A percentile compares a stretch with the other conserved stretches of the same genome.
Evolutionary conservation across 1,284 basidiomycete species (phyloP).

Genomic region (Ceratobasidium sp.): DNA sequence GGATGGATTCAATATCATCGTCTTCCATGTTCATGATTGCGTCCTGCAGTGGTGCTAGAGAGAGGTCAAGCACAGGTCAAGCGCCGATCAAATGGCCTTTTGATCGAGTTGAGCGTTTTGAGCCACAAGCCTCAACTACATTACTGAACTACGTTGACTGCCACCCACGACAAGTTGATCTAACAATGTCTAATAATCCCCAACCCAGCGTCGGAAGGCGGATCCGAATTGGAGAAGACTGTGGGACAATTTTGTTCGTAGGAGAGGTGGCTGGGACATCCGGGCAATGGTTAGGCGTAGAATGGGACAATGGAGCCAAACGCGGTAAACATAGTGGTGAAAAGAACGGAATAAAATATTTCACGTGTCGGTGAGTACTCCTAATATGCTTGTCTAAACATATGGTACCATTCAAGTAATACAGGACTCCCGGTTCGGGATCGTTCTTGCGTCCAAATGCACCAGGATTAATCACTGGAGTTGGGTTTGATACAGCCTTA

Average conservation of each 20-base stretch:
- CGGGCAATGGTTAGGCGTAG: constrained; percentile 90
- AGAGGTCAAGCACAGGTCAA: constrained; percentile 11
- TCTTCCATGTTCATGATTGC: constrained; percentile 53
- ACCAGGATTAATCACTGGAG: constrained; percentile 69
- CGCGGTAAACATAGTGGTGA: constrained; percentile 41
- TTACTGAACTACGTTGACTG: constrained; percentile 58
- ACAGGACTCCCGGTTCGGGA: constrained; percentile 69
- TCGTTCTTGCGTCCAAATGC: constrained; percentile 80
- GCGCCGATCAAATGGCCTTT: constrained; percentile 15
- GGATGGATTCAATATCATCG: constrained; percentile 85
- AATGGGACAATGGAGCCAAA: constrained; percentile 94
- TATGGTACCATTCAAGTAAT: constrained; percentile 11
- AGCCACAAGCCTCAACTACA: constrained; percentile 60
- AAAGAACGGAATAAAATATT: constrained; percentile 79
- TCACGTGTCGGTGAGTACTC: constrained; percentile 75
- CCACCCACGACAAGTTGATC: constrained; percentile 12
- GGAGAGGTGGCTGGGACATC: constrained; percentile 75
- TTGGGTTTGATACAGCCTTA: constrained; percentile 82
- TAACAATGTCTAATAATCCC: not conserved
- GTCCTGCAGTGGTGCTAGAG: not conserved
- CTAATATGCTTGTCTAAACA: not conserved
- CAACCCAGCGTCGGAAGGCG: constrained; percentile 15
- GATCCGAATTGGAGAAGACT: constrained; percentile 56
- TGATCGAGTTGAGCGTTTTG: not conserved
- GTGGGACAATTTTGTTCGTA: constrained; percentile 79